These are phyloP conservation scores for Ormosia emarginata DNA, from an alignment of 306 rosid species.

Conservation along the genomic window DNA sequence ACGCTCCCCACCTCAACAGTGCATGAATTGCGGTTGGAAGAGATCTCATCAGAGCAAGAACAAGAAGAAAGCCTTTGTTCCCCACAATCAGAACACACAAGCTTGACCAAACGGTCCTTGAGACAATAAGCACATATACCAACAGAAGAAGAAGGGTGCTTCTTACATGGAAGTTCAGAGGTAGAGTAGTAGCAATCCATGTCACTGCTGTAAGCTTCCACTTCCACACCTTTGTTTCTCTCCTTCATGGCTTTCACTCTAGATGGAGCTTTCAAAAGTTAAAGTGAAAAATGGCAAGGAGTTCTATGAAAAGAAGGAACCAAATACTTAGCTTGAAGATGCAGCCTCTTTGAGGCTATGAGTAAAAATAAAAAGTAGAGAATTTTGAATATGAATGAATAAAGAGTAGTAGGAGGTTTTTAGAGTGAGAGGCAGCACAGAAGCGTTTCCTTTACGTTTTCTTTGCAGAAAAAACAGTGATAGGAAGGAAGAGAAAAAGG, in stretches of 20 bases:
- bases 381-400: slow-evolving; percentile 44
- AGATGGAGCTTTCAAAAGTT: slow-evolving; percentile 20
- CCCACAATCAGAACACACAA: slow-evolving; percentile 96
- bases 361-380: slow-evolving; percentile 23
- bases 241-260: slow-evolving; percentile 49
- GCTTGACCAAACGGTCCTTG: slow-evolving; percentile 73
- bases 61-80: slow-evolving; percentile 97
- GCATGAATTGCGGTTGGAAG: slow-evolving; percentile 81
- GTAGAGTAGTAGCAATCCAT: slow-evolving; percentile 75
- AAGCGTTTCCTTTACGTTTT: slow-evolving; percentile 89
- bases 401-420: slow-evolving; percentile 24
- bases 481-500: slow-evolving; percentile 15
- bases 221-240: slow-evolving; percentile 70
- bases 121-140: slow-evolving; percentile 90
- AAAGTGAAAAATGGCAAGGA: slow-evolving; percentile 10
- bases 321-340: slow-evolving; percentile 34
- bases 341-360: slow-evolving; percentile 25
- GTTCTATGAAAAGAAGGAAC: background rate
- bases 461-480: slow-evolving; percentile 53
- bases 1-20: slow-evolving; percentile 86
- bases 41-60: slow-evolving; percentile 91
- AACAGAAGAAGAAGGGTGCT: slow-evolving; percentile 78
- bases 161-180: slow-evolving; percentile 69
- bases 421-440: slow-evolving; percentile 39
- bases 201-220: slow-evolving; percentile 45